A percentile compares a stretch with the other conserved stretches of the same genome.
These are phyloP conservation scores for Didymella exigua DNA, from an alignment of 2,329 filamentous ascomycete species.

Conservation along the genomic window DNA sequence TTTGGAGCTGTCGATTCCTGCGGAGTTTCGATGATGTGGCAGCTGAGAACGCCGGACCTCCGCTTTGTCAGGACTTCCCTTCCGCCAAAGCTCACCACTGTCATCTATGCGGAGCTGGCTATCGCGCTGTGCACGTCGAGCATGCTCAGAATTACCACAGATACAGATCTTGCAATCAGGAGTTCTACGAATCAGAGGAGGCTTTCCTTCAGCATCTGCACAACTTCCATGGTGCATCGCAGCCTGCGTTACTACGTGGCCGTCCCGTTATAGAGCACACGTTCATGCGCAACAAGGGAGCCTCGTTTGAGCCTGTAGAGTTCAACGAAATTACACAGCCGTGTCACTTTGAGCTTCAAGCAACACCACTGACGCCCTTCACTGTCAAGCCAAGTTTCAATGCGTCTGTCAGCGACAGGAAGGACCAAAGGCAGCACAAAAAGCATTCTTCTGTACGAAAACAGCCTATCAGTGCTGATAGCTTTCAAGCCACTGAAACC, in stretches of 20 bases:
- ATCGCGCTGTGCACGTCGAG: conserved; percentile 39
- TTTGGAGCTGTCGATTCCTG: conserved; percentile 46
- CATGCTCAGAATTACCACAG: conserved; percentile 43
- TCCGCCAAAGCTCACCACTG: conserved; percentile 45
- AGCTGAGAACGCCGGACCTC: conserved; percentile 40
- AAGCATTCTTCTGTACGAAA: conserved; percentile 22
- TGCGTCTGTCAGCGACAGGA: not conserved
- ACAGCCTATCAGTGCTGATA: conserved; percentile 20
- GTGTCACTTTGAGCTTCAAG: conserved; percentile 33
- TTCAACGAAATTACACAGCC: conserved; percentile 43
- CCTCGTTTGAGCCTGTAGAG: conserved; percentile 44
- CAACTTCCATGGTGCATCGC: conserved; percentile 40
- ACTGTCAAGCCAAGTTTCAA: conserved; percentile 13
- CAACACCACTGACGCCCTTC: conserved; percentile 37
- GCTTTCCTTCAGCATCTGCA: conserved; percentile 45
- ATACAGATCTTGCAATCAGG: conserved; percentile 43
- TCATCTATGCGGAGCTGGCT: conserved; percentile 43
- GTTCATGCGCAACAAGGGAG: conserved; percentile 44
- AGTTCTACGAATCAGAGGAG: conserved; percentile 42
- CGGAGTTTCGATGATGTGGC: conserved; percentile 43
- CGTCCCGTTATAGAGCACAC: conserved; percentile 41
- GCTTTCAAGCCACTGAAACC: not conserved
- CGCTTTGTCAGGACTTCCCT: conserved; percentile 41
- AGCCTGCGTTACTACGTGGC: conserved; percentile 32
- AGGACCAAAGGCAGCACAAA: conserved; percentile 9